Conservation (phyloP, 805 yeast species). For the Ogataea trehalophila region DNA sequence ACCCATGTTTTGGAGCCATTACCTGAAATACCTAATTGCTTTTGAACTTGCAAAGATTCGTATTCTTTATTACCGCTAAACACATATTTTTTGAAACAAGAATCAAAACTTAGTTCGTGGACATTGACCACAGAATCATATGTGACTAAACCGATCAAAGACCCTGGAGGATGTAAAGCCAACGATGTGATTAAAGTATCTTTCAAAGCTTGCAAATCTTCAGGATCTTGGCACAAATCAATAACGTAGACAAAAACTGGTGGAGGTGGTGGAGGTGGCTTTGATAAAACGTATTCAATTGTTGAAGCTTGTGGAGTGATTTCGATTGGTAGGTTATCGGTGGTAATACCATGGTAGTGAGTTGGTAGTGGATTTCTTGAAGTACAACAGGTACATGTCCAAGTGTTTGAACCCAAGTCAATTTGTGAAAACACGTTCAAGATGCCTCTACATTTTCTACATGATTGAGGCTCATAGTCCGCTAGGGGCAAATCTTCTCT, state of each 20-base stretch:
- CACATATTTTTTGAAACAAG: conserved; percentile 69
- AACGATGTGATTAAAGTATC: conserved; percentile 74
- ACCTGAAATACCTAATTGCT: conserved; percentile 32
- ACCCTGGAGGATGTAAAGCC: conserved; percentile 81
- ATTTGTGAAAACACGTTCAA: conserved; percentile 83
- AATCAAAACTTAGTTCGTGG: conserved; percentile 65
- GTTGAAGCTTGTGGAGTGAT: conserved; percentile 65
- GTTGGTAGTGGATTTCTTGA: conserved; percentile 76
- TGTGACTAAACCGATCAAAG: conserved; percentile 82
- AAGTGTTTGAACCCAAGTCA: conserved; percentile 67
- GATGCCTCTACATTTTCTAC: conserved; percentile 81
- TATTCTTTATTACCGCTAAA: conserved; percentile 90
- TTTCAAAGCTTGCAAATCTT: conserved; percentile 77
- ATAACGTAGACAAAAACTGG: conserved; percentile 84
- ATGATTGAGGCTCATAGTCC: conserved; percentile 78
- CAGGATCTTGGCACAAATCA: conserved; percentile 87
- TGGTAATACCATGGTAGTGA: conserved; percentile 72
- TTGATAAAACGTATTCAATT: conserved; percentile 76
- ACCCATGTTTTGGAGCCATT: conserved; percentile 34
- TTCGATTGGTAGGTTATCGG: conserved; percentile 78
- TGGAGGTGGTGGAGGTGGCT: conserved; percentile 59
- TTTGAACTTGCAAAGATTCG: conserved; percentile 33
- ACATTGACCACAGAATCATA: conserved; percentile 88
- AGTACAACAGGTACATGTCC: conserved; percentile 85
- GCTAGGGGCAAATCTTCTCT: conserved; percentile 74